A percentile compares a stretch with the other conserved stretches of the same genome.
Conservation (phyloP, 2,329 filamentous ascomycete genomes). For the Madurella fahalii region DNA sequence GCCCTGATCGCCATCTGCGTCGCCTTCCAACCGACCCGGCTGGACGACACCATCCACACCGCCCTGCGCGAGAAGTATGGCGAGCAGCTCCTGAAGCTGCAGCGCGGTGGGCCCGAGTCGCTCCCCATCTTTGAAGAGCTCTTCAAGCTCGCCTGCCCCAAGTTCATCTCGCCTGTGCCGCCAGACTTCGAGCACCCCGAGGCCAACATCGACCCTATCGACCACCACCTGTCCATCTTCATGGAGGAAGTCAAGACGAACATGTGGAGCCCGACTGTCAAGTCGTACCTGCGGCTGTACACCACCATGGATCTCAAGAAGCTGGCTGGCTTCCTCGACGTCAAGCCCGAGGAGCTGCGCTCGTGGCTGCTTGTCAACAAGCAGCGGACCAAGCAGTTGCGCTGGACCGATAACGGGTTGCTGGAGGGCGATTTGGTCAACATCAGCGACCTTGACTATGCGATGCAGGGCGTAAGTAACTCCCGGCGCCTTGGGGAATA, state of each 20-base stretch:
- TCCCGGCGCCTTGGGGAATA: constrained; percentile 9
- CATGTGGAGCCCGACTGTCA: constrained; percentile 95
- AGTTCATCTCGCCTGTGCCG: constrained; percentile 96
- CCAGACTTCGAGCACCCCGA: constrained; percentile 97
- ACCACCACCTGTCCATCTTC: constrained; percentile 96
- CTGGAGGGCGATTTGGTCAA: constrained; percentile 91
- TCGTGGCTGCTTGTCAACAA: constrained; percentile 96
- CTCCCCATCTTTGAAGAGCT: constrained; percentile 98
- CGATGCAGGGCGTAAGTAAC: constrained; percentile 78
- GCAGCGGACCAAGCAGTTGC: constrained; percentile 93
- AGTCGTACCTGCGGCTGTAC: constrained; percentile 98
- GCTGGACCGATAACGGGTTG: constrained; percentile 86
- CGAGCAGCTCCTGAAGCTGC: constrained; percentile 93
- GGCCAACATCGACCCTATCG: constrained; percentile 91
- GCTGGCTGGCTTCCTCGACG: constrained; percentile 93
- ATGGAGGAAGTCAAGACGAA: constrained; percentile 99
- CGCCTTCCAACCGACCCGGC: constrained; percentile 91
- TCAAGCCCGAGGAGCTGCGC: constrained; percentile 92
- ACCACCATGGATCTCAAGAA: constrained; percentile 99
- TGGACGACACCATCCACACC: constrained; percentile 99
- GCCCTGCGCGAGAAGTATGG: constrained; percentile 98
- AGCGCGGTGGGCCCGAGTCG: constrained; percentile 91
- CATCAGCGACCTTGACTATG: constrained; percentile 94
- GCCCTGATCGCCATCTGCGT: constrained; percentile 98
- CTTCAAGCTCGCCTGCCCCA: constrained; percentile 95